Evolutionary conservation across 352 stramenopile genomes (phyloP).

Genomic region (Ochromonadaceae sp.): DNA sequence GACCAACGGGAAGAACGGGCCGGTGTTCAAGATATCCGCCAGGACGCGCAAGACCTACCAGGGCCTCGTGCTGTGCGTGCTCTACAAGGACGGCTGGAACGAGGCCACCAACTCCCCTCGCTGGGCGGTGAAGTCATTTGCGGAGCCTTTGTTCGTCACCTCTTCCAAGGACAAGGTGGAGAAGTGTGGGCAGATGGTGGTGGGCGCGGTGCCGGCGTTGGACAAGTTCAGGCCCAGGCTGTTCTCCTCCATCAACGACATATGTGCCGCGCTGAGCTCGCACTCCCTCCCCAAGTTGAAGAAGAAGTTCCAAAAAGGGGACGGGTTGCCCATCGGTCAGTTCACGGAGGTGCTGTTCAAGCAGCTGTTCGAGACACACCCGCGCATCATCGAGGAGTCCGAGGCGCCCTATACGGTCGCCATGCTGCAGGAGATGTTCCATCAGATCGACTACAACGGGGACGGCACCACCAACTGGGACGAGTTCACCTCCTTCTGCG

Average conservation of each 20-base stretch:
- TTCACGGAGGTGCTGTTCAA: conserved; percentile 14
- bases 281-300: conserved; percentile 14
- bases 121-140: neutral
- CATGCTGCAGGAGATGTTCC: conserved; percentile 28
- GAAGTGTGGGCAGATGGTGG: neutral
- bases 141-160: conserved; percentile 8
- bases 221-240: conserved; percentile 5
- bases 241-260: neutral
- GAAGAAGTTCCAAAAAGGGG: conserved; percentile 9
- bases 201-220: neutral
- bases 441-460: conserved; percentile 32
- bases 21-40: neutral
- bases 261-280: conserved; percentile 9
- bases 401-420: conserved; percentile 18
- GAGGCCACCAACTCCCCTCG: neutral
- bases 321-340: conserved; percentile 9
- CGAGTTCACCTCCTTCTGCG: conserved; percentile 30
- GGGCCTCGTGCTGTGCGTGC: neutral
- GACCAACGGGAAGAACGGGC: neutral
- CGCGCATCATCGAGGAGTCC: neutral
- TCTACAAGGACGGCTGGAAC: conserved; percentile 1
- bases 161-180: neutral
- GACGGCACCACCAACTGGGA: conserved; percentile 30
- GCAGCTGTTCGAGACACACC: conserved; percentile 6
- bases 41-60: neutral